Evolutionary conservation across 176 grass and related monocot genomes (phyloP).

Genomic region (Avena insularis): DNA sequence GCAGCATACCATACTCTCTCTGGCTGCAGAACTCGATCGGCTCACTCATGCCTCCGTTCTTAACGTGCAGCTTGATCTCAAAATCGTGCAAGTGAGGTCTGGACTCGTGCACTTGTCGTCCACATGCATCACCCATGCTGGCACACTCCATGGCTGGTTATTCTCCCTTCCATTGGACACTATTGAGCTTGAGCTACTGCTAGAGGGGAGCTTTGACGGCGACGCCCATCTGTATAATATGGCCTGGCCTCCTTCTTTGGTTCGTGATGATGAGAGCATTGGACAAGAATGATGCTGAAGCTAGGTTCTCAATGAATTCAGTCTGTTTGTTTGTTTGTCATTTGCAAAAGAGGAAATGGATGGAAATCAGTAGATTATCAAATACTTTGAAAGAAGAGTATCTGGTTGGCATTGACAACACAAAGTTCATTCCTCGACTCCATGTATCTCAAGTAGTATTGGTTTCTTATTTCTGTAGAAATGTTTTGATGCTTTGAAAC

Average conservation of each 20-base stretch:
- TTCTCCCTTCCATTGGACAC: neutral
- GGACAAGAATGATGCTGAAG: neutral
- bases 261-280: neutral
- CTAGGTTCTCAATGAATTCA: neutral
- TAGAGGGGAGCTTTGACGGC: neutral
- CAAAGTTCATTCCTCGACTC: neutral
- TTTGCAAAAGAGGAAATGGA: neutral
- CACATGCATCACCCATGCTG: neutral
- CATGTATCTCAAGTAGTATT: neutral
- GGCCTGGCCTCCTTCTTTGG: slow-evolving; percentile 16
- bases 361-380: neutral
- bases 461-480: neutral
- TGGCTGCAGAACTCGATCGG: neutral
- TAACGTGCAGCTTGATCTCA: neutral
- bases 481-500: neutral
- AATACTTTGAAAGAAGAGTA: neutral
- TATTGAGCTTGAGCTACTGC: neutral
- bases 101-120: neutral
- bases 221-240: neutral
- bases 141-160: neutral
- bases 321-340: neutral
- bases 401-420: neutral
- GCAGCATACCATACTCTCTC: neutral
- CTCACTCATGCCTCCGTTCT: neutral
- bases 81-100: neutral